These are phyloP conservation scores for Aureobasidium pullulans DNA, from an alignment of 2,329 filamentous ascomycete genomes.

Conservation along the genomic window DNA sequence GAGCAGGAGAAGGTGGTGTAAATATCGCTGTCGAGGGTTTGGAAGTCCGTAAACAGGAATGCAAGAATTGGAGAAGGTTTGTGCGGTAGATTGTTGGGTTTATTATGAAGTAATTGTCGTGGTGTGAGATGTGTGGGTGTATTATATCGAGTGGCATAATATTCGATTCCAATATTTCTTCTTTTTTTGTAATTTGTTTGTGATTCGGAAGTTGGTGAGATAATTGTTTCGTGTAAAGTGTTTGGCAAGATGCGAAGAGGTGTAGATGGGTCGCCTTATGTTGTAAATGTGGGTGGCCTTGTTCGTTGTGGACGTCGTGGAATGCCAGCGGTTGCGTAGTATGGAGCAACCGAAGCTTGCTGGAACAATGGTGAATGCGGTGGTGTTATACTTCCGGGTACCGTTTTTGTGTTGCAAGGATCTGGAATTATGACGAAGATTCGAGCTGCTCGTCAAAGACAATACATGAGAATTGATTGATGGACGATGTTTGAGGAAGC, in stretches of 20 bases:
- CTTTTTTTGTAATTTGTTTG: background rate
- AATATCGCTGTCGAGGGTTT: background rate
- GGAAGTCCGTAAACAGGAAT: background rate
- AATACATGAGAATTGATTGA: background rate
- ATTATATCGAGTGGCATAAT: background rate
- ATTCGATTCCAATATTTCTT: too few species aligned
- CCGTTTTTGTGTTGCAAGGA: background rate
- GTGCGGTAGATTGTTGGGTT: background rate
- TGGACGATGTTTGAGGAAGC: background rate
- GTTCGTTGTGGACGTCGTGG: background rate
- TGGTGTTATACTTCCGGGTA: slow-evolving; percentile 1
- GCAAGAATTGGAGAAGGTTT: background rate
- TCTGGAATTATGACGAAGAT: background rate
- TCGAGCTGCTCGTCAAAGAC: background rate
- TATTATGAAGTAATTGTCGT: background rate
- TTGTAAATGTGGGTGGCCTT: background rate
- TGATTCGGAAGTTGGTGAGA: background rate
- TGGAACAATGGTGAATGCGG: background rate
- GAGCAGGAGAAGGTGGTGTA: background rate
- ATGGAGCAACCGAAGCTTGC: slow-evolving; percentile 10
- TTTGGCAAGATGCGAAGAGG: background rate
- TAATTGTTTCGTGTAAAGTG: too few species aligned
- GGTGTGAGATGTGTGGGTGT: background rate
- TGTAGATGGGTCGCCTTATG: background rate
- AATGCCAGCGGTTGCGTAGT: slow-evolving; percentile 1